Evolutionary conservation across 805 yeast species (phyloP).

Genomic region (Wickerhamiella lipophila): DNA sequence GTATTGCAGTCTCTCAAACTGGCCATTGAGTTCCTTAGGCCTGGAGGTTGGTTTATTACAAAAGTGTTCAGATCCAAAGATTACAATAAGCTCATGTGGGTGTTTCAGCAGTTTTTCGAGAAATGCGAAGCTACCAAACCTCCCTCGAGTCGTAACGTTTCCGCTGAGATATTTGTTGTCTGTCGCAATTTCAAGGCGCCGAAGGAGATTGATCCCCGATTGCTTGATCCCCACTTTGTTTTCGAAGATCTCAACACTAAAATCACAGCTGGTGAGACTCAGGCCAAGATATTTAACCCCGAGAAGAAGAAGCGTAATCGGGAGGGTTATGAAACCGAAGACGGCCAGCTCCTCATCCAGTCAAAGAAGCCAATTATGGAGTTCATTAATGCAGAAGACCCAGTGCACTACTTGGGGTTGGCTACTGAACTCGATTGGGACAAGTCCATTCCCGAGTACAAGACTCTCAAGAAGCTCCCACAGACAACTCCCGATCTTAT

Average conservation of each 20-base stretch:
- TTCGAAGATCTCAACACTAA: conserved; percentile 68
- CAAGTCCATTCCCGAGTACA: conserved; percentile 58
- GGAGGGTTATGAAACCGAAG: conserved; percentile 88
- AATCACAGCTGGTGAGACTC: conserved; percentile 46
- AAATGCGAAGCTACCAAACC: conserved; percentile 98
- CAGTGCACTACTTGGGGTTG: conserved; percentile 69
- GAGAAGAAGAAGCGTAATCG: conserved; percentile 81
- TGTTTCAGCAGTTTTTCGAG: conserved; percentile 87
- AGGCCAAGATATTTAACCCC: conserved; percentile 89
- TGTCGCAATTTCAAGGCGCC: conserved; percentile 96
- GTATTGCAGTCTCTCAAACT: conserved; percentile 85
- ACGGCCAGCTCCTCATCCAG: conserved; percentile 43
- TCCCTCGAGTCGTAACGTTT: conserved; percentile 96
- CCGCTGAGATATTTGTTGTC: conserved; percentile 97
- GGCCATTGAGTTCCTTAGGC: conserved; percentile 82
- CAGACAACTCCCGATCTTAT: conserved; percentile 67
- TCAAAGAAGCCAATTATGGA: conserved; percentile 67
- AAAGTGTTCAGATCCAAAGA: conserved; percentile 98
- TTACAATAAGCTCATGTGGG: conserved; percentile 95
- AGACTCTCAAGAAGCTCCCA: conserved; percentile 53
- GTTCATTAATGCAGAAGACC: conserved; percentile 68
- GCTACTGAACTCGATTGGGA: conserved; percentile 53
- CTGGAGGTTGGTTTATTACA: conserved; percentile 93
- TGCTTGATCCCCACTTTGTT: conserved; percentile 83
- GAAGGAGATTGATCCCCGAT: conserved; percentile 80